Percentiles rank a stretch among this genome's conserved stretches.
Evolutionary conservation across 1,284 basidiomycete species (phyloP).

Genomic region (Ustilago shanxiensis): DNA sequence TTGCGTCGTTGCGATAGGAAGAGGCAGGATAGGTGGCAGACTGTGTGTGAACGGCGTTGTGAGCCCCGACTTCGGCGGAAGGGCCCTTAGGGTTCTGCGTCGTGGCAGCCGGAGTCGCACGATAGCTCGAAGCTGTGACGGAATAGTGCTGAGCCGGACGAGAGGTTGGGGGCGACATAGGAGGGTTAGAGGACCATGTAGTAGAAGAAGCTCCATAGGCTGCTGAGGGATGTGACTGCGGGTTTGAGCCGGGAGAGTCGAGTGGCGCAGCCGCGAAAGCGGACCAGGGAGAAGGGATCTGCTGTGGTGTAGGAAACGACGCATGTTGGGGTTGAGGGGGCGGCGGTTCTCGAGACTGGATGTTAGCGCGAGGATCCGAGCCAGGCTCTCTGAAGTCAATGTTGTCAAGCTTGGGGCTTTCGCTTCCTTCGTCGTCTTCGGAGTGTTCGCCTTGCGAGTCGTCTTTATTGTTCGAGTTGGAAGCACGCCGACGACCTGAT

Average conservation of each 20-base stretch:
- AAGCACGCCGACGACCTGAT: conserved; percentile 4
- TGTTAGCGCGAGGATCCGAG: not conserved
- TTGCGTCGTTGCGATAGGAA: conserved; percentile 20
- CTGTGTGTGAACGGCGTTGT: conserved; percentile 5
- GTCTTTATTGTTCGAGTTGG: not conserved
- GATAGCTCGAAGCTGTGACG: conserved; percentile 9
- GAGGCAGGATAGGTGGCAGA: conserved; percentile 11
- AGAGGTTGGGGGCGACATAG: conserved; percentile 29
- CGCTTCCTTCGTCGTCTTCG: conserved; percentile 23
- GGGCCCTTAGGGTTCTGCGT: not conserved
- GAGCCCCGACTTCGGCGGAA: not conserved
- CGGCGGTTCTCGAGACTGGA: conserved; percentile 11
- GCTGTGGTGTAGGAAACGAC: conserved; percentile 7
- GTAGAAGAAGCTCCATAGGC: conserved; percentile 7
- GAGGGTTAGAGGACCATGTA: conserved; percentile 18
- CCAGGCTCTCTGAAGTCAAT: not conserved
- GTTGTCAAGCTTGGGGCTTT: conserved; percentile 5
- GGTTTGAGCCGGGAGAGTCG: conserved; percentile 1
- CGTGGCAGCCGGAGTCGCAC: not conserved
- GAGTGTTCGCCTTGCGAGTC: conserved; percentile 16
- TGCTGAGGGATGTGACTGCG: not conserved
- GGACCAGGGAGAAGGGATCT: conserved; percentile 21
- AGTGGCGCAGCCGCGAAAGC: conserved; percentile 4
- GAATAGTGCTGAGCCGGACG: conserved; percentile 15
- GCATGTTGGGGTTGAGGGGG: conserved; percentile 4